Evolutionary conservation across 1,284 basidiomycete genomes (phyloP).

Genomic region (Testicularia cyperi): DNA sequence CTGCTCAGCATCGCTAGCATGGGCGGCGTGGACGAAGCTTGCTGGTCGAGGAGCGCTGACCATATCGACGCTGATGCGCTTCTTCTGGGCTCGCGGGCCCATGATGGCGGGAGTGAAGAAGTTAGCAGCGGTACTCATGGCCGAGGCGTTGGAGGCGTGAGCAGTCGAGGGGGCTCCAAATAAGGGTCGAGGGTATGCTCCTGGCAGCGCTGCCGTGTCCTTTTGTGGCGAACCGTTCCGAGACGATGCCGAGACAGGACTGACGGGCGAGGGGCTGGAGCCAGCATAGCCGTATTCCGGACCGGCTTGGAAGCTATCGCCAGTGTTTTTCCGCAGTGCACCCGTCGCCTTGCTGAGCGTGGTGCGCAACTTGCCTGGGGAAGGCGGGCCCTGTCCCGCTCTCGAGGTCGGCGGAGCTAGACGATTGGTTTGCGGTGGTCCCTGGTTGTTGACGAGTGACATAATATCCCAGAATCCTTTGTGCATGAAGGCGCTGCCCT

Average conservation of each 20-base stretch:
- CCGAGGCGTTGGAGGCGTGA: constrained; percentile 30
- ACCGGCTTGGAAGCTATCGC: constrained; percentile 30
- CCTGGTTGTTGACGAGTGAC: constrained; percentile 48
- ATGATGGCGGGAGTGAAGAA: constrained; percentile 27
- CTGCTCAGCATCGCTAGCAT: constrained; percentile 89
- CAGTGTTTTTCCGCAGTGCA: constrained; percentile 25
- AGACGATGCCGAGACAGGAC: constrained; percentile 4
- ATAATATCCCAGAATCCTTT: constrained; percentile 56
- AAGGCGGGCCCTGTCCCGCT: constrained; percentile 14
- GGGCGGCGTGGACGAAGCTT: constrained; percentile 71
- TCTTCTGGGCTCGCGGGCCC: constrained; percentile 46
- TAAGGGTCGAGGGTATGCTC: constrained; percentile 22
- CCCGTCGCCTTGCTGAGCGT: constrained; percentile 47
- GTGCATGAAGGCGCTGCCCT: constrained; percentile 54
- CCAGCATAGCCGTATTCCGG: constrained; percentile 30
- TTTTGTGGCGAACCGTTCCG: constrained; percentile 9
- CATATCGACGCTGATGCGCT: constrained; percentile 55
- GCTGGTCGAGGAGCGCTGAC: constrained; percentile 42
- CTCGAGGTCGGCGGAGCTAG: constrained; percentile 17
- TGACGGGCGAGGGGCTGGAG: constrained; percentile 1
- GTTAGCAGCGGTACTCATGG: constrained; percentile 27
- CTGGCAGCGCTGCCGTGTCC: constrained; percentile 14
- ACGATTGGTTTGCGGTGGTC: constrained; percentile 6
- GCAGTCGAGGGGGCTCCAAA: constrained; percentile 16
- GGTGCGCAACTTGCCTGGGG: constrained; percentile 32